A percentile compares a stretch with the other conserved stretches of the same genome.
These are phyloP conservation scores for Dictyostelium brefeldianum DNA, from an alignment of 78 protist genomes.

Conservation along the genomic window DNA sequence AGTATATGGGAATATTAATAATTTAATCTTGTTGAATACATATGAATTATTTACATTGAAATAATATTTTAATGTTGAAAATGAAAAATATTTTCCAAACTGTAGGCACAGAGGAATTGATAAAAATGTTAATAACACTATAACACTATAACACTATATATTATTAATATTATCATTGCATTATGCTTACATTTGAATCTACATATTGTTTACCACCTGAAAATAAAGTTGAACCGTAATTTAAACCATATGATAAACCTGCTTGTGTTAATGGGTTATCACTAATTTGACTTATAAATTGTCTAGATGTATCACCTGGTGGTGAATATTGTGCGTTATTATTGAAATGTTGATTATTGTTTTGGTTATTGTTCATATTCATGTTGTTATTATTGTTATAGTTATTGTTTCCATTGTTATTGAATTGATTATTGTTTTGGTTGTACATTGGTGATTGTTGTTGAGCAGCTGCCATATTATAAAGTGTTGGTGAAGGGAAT, in stretches of 20 bases:
- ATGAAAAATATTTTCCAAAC: constrained; percentile 81
- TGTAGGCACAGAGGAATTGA: neutral
- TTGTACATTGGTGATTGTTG: constrained; percentile 41
- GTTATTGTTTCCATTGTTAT: constrained; percentile 2
- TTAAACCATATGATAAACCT: constrained; percentile 57
- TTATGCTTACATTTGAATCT: constrained; percentile 63
- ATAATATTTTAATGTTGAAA: constrained; percentile 81
- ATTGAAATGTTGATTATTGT: neutral
- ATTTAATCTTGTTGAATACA: constrained; percentile 86
- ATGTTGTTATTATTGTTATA: neutral
- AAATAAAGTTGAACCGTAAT: constrained; percentile 65
- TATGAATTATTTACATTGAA: constrained; percentile 89
- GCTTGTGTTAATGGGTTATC: constrained; percentile 76
- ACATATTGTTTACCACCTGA: constrained; percentile 77
- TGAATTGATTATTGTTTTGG: neutral
- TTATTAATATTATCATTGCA: no score
- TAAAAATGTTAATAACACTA: neutral
- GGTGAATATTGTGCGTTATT: constrained; percentile 29
- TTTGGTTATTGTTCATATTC: neutral
- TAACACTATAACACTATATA: neutral
- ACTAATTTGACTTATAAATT: constrained; percentile 44
- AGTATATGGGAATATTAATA: constrained; percentile 85
- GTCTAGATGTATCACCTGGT: constrained; percentile 40
- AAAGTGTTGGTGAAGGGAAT: constrained; percentile 20
- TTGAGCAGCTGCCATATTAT: constrained; percentile 11